Percentiles rank a stretch among this genome's conserved stretches.
phyloP scores from a whole-genome alignment of 1,139 yeast genomes.

The Schizosaccharomyces versatilis region DNA sequence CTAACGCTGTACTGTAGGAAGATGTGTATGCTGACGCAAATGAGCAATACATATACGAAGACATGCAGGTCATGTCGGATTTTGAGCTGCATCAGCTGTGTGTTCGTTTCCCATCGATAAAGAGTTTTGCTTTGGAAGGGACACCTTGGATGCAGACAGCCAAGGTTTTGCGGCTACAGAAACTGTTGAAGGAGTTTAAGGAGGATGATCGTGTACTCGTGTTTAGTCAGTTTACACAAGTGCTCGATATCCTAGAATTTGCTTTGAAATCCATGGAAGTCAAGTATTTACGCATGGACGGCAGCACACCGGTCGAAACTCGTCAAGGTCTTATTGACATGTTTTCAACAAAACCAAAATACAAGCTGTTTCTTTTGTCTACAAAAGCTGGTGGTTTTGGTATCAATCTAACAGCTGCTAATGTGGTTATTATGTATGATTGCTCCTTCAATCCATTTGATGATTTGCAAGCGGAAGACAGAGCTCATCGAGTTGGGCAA shows the following conservation, averaged over 20 bases:
- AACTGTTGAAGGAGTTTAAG: constrained; percentile 22
- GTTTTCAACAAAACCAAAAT: constrained; percentile 61
- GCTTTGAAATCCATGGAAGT: constrained; percentile 69
- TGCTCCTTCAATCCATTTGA: constrained; percentile 99
- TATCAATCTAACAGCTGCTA: constrained; percentile 81
- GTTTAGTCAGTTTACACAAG: constrained; percentile 85
- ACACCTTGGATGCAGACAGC: constrained; percentile 56
- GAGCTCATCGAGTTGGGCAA: constrained; percentile 96
- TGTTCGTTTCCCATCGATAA: constrained; percentile 46
- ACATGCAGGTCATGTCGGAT: constrained; percentile 92
- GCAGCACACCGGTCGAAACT: constrained; percentile 83
- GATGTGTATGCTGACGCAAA: constrained; percentile 24
- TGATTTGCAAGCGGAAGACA: constrained; percentile 94
- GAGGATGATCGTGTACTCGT: constrained; percentile 24
- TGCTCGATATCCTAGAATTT: constrained; percentile 79
- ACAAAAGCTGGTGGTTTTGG: constrained; percentile 99
- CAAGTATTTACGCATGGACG: constrained; percentile 82
- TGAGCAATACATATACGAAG: constrained; percentile 54
- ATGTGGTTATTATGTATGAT: constrained; percentile 70
- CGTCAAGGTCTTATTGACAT: constrained; percentile 83
- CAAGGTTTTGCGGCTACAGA: constrained; percentile 37
- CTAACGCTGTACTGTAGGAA: constrained; percentile 31
- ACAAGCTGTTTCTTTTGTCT: constrained; percentile 67
- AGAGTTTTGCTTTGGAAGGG: constrained; percentile 29
- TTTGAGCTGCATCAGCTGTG: constrained; percentile 65